These are phyloP conservation scores for Ceriops tagal DNA, from an alignment of 345 rosid genomes.

Conservation along the genomic window DNA sequence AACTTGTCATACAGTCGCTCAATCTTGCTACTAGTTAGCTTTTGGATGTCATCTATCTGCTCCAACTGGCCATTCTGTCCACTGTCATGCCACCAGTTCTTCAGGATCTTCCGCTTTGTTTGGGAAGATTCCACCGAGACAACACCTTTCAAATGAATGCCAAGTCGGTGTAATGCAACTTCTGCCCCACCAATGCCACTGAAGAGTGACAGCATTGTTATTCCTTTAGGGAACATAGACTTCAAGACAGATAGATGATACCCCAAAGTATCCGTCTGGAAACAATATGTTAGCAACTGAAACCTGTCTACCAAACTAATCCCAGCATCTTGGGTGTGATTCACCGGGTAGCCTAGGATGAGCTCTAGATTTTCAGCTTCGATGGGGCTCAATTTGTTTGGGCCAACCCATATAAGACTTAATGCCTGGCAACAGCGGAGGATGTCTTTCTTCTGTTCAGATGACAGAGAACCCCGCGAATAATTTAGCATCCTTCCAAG, in stretches of 20 bases:
- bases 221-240: constrained; percentile 57
- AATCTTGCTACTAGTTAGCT: constrained; percentile 53
- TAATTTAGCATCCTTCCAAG: constrained; percentile 46
- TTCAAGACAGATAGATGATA: constrained; percentile 83
- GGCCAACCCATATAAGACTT: constrained; percentile 80
- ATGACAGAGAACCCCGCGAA: constrained; percentile 48
- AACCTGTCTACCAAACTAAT: constrained; percentile 46
- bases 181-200: constrained; percentile 82
- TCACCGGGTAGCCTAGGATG: constrained; percentile 72
- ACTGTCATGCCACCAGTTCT: constrained; percentile 68
- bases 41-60: constrained; percentile 59
- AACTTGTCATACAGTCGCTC: constrained; percentile 44
- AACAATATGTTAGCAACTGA: constrained; percentile 48
- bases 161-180: constrained; percentile 61
- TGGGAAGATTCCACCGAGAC: constrained; percentile 65
- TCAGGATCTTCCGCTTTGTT: constrained; percentile 51
- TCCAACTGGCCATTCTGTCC: constrained; percentile 78
- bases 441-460: constrained; percentile 55
- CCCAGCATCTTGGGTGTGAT: constrained; percentile 52
- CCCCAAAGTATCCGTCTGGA: constrained; percentile 81
- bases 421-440: constrained; percentile 49
- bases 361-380: constrained; percentile 65
- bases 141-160: constrained; percentile 61
- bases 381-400: constrained; percentile 41
- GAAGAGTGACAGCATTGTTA: constrained; percentile 69